Base-by-base conservation (phyloP, 2,329 filamentous ascomycete species). In the Exophiala sp. region DNA sequence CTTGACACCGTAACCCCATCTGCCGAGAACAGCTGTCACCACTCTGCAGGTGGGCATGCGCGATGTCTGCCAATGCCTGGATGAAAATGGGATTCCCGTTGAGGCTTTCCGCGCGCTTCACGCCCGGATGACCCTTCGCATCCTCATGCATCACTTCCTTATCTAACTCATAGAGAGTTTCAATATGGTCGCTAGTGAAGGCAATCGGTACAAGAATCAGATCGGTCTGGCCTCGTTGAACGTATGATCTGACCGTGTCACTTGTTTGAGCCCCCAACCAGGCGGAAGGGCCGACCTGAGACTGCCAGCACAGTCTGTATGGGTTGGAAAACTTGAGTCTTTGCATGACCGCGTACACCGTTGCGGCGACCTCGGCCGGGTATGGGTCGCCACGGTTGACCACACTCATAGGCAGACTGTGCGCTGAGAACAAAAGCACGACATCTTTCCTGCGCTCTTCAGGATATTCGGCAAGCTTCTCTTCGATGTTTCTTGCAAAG, bases 141-240 rank as follows among this genome's bases (percentile, higher is more conserved):
- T 88, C 68, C 57, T 95, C 90, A 50, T 88, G 86, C 63, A 98
- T 97, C 32, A 98, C 88, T 70, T 98, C 93, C 62, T 88, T 77
- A 66, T 98, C 93, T 45, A 98, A 74, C 68, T 98, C 93, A 66
- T 85, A 97, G 1, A 98, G 75, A 0, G 93, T 98, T 72, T 98
- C 93, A 60, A 98, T 98, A 66, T 98, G 93, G 63, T 98, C 93
- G n/a, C 88, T 95, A 0, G 93, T 98, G 66, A 98, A 98, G 4
- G 93, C 93, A 58, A 98, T 94, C 0, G 93, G 93, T 48, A 98
- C 88, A 5, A 98, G 76, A 1, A 96, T 76, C 47, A 98, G 76
- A 64, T 98, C 89, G 48, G 84, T 95, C 64, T 96, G 87, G 1
- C 91, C 93, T 69, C 93, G 89, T 64, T 86, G 81, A 58, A 97